phyloP scores from a whole-genome alignment of 768 basidiomycete species.

The Amanita jacksonii region DNA sequence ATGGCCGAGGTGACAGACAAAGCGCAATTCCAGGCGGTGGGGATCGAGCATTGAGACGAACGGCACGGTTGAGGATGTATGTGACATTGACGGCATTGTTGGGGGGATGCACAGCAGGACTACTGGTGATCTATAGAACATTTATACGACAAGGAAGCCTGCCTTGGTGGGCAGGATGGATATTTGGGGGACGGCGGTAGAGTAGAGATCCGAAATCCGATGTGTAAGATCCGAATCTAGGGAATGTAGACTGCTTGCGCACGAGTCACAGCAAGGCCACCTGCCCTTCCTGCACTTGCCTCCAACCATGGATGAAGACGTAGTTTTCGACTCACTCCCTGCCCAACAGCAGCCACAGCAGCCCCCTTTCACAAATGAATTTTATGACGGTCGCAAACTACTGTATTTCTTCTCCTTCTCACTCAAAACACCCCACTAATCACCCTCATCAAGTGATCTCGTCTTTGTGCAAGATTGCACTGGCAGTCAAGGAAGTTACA shows the following conservation, averaged over 20 bases:
- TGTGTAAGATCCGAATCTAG: slow-evolving; percentile 38
- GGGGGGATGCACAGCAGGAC: slow-evolving; percentile 64
- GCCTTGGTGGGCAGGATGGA: slow-evolving; percentile 63
- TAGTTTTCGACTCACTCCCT: slow-evolving; percentile 47
- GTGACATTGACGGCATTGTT: slow-evolving; percentile 63
- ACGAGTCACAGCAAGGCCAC: not conserved
- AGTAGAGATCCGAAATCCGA: slow-evolving; percentile 25
- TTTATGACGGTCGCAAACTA: slow-evolving; percentile 52
- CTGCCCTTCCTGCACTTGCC: slow-evolving; percentile 1
- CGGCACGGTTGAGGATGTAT: slow-evolving; percentile 61
- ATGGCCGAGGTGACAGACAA: slow-evolving; percentile 27
- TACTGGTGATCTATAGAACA: slow-evolving; percentile 64
- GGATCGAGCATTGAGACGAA: slow-evolving; percentile 65
- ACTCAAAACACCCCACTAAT: not conserved
- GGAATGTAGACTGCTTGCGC: slow-evolving; percentile 18
- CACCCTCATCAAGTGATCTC: slow-evolving; percentile 52
- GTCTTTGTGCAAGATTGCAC: slow-evolving; percentile 96
- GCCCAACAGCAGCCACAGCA: slow-evolving; percentile 21
- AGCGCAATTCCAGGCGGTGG: slow-evolving; percentile 75
- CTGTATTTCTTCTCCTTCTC: slow-evolving; percentile 32
- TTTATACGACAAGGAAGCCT: slow-evolving; percentile 47
- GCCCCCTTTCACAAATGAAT: not conserved
- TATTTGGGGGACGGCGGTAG: slow-evolving; percentile 52
- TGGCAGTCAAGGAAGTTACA: slow-evolving; percentile 84
- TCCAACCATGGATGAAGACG: slow-evolving; percentile 65